phyloP scores from a whole-genome alignment of 257 asterid genomes.

The Dorcoceras hygrometricum region DNA sequence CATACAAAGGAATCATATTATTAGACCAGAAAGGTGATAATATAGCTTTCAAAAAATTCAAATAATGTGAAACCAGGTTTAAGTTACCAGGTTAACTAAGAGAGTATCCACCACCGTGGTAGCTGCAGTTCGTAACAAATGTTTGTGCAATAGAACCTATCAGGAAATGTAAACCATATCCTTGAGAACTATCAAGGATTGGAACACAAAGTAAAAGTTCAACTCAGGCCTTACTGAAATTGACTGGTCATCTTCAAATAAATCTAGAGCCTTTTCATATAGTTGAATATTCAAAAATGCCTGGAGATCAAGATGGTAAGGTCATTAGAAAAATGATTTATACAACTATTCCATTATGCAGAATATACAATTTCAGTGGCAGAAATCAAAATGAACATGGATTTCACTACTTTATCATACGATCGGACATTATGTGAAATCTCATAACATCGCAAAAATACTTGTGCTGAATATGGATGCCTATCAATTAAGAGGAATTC shows the following conservation, averaged over 20 bases:
- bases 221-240: conserved; percentile 58
- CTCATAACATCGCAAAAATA: conserved; percentile 17
- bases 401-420: conserved; percentile 14
- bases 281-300: conserved; percentile 77
- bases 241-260: conserved; percentile 89
- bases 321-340: conserved; percentile 21
- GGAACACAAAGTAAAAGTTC: conserved; percentile 16
- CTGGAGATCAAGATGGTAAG: conserved; percentile 39
- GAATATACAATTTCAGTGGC: conserved; percentile 12
- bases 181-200: conserved; percentile 4
- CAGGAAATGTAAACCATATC: conserved; percentile 22
- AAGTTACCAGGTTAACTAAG: conserved; percentile 69
- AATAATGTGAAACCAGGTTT: conserved; percentile 22
- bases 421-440: conserved; percentile 17
- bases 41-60: conserved; percentile 21
- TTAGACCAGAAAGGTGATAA: conserved; percentile 17
- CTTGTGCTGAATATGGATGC: conserved; percentile 11
- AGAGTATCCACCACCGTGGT: conserved; percentile 68
- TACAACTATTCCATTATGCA: conserved; percentile 8
- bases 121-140: conserved; percentile 79
- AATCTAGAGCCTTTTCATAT: conserved; percentile 86
- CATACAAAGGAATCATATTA: conserved; percentile 23
- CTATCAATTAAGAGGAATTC: conserved; percentile 1
- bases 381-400: conserved; percentile 18
- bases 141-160: conserved; percentile 83